Evolutionary conservation across 2,329 filamentous ascomycete species (phyloP), one percentile per base, ranked within the genome.

Genomic region (Monilinia aucupariae): DNA sequence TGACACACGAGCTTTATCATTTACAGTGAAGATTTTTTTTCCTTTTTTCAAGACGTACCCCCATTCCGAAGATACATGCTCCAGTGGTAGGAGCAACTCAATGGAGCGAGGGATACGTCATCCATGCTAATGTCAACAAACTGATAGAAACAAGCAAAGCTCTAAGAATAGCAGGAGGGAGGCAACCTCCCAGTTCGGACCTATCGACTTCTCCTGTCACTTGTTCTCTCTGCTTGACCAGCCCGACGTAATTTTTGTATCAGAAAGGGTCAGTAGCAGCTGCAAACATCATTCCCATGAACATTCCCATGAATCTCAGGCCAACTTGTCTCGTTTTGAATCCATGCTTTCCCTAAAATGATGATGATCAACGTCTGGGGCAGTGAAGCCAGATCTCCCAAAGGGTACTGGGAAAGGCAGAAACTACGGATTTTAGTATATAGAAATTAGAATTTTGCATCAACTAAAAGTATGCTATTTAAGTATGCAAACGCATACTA

Each of bases 81-180:
- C 87, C 89, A 75, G 92, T 86, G 68, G 91, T 87, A 32, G 89
- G 87, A 52, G 86, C 81, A 65, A 90, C 88, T 86, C 86, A 93
- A 75, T 91, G 88, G 55, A 96, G 83, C 69, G 76, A 82, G 2
- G 86, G 75, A 74, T 87, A 92, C 17, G 89, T 88, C 5, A 90
- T 92, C 89, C 91, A 96, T 27, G 85, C 91, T 76, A 96, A 96
- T 77, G 90, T 89, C 75, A 97, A 96, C 20, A 97, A 77, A 8
- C 91, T 90, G 62, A 89, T 79, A 6, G 92, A 90, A 39, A 94
- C 90, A 12, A 96, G 76, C 51, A 91, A 76, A 0, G 86, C 86
- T n/a, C 92, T 93, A 9, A 81, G 74, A 59, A 92, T 88, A 25
- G 86, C 84, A 41, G 90, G 85, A 8, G 91, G 82, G 65, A 30